Conservation (phyloP, 495 filamentous ascomycete genomes). For the Hypoxylon perforatum region DNA sequence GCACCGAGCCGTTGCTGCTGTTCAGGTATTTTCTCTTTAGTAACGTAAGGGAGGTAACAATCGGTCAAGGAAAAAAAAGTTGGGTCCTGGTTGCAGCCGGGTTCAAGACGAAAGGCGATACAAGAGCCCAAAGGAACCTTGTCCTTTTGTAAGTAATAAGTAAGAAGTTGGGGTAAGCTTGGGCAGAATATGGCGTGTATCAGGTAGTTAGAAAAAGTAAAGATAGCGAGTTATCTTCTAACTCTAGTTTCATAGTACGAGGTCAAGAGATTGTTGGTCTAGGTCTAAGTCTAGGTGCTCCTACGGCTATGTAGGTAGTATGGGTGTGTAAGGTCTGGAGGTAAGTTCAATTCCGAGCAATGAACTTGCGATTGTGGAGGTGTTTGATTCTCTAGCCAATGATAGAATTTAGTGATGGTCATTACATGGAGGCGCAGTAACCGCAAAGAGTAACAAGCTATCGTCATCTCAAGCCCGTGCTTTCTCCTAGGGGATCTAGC, state of each 20-base stretch:
- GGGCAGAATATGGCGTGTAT: no score
- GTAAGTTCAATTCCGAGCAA: constrained; percentile 5
- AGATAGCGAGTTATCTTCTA: no score
- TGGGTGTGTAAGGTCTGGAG: no score
- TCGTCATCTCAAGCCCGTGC: constrained; percentile 29
- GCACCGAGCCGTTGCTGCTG: neutral
- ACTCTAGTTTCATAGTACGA: no score
- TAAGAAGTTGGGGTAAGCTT: neutral
- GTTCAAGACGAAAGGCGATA: constrained; percentile 23
- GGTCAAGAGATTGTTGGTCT: neutral
- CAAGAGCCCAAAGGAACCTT: constrained; percentile 1
- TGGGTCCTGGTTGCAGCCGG: neutral
- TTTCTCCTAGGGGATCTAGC: constrained; percentile 22
- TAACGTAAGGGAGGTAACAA: constrained; percentile 11
- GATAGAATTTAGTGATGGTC: neutral
- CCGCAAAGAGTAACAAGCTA: constrained; percentile 37
- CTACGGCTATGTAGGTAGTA: no score
- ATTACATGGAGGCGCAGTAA: constrained; percentile 9
- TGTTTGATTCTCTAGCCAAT: neutral
- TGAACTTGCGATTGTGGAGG: no score
- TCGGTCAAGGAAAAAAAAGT: constrained; percentile 17
- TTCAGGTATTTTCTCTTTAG: neutral
- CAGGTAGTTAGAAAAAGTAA: no score
- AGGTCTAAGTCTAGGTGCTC: neutral
- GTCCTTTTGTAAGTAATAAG: neutral